Conservation (phyloP, 345 rosid genomes). For the Citrus trifoliata region DNA sequence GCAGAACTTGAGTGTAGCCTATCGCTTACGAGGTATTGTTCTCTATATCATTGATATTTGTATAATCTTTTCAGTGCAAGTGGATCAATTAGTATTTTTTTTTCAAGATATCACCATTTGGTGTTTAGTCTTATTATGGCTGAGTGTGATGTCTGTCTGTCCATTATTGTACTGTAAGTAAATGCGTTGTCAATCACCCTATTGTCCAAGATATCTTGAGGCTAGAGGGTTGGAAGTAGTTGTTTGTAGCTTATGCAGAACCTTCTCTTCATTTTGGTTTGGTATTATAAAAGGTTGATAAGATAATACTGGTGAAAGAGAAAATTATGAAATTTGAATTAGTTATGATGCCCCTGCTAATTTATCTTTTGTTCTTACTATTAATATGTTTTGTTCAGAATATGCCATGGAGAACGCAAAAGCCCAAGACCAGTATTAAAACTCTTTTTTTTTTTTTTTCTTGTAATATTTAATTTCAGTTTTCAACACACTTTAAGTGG, state of each 20-base stretch:
- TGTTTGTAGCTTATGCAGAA: background rate
- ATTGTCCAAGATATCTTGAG: background rate
- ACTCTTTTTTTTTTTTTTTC: background rate
- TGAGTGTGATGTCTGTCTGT: background rate
- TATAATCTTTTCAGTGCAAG: background rate
- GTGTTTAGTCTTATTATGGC: background rate
- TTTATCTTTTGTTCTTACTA: background rate
- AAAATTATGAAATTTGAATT: background rate
- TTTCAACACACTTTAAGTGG: background rate
- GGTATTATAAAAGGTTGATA: background rate
- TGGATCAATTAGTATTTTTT: background rate
- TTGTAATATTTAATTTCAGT: background rate
- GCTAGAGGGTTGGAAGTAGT: background rate
- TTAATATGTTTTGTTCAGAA: background rate
- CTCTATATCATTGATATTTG: background rate
- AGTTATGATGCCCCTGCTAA: background rate
- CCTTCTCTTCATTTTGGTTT: background rate
- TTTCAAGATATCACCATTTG: background rate
- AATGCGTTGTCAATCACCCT: background rate
- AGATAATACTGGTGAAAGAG: background rate
- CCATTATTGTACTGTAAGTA: background rate
- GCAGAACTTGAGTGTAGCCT: slow-evolving; percentile 93
- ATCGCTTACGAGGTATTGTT: slow-evolving; percentile 74
- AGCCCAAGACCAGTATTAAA: background rate
- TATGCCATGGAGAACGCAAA: background rate